Percentiles rank a stretch among this genome's conserved stretches.
Conservation (phyloP, 108 stramenopile genomes). For the Epipyxis sp. region DNA sequence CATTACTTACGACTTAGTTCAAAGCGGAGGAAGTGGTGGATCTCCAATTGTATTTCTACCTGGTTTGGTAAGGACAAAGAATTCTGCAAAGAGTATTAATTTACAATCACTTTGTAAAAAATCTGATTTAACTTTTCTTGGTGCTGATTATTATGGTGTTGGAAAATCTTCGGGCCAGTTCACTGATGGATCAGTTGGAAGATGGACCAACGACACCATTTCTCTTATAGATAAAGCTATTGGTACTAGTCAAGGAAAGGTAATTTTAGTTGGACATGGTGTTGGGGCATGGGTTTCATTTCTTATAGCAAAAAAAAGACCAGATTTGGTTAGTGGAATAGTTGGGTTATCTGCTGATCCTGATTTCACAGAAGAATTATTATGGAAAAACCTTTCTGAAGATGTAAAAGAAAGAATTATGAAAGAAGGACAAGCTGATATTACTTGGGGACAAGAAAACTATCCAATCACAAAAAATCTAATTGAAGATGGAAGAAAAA, state of each 20-base stretch:
- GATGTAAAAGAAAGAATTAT: conserved; percentile 45
- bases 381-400: conserved; percentile 49
- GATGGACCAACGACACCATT: conserved; percentile 29
- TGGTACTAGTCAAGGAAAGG: background rate
- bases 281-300: conserved; percentile 35
- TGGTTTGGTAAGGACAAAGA: conserved; percentile 9
- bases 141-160: conserved; percentile 46
- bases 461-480: conserved; percentile 50
- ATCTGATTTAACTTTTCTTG: conserved; percentile 30
- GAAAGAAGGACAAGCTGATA: conserved; percentile 44
- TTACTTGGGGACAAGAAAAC: conserved; percentile 43
- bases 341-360: conserved; percentile 53
- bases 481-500: conserved; percentile 53
- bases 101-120: conserved; percentile 29
- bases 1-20: conserved; percentile 26
- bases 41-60: background rate
- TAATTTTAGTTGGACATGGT: conserved; percentile 32
- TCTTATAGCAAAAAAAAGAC: conserved; percentile 14
- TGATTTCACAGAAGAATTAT: conserved; percentile 60
- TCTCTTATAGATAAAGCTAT: background rate
- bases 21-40: background rate
- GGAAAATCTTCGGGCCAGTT: conserved; percentile 37
- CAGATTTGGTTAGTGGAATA: conserved; percentile 35
- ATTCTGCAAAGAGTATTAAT: conserved; percentile 32
- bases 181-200: background rate